Percentiles rank a stretch among this genome's conserved stretches.
Conservation (phyloP, 2,329 filamentous ascomycete species). For the Lachnellula occidentalis region DNA sequence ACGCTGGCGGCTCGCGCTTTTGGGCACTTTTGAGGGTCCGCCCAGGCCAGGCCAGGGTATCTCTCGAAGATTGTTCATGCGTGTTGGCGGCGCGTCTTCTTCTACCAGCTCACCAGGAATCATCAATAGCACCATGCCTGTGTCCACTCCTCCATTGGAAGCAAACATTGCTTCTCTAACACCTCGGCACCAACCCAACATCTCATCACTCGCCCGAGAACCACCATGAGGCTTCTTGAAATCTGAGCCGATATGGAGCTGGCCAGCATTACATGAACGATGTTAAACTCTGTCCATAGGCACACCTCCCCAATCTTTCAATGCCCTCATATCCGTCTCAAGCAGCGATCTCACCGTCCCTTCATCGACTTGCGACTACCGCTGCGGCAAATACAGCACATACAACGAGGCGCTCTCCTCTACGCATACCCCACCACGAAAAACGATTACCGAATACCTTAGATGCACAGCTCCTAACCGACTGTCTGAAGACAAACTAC, state of each 20-base stretch:
- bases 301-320: conserved; percentile 8
- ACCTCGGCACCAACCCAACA: too few species aligned
- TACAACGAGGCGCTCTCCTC: conserved; percentile 1
- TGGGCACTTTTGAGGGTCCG: too few species aligned
- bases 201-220: too few species aligned
- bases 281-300: conserved; percentile 4
- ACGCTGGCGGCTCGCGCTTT: too few species aligned
- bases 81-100: too few species aligned
- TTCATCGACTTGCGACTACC: conserved; percentile 2
- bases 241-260: neutral
- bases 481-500: neutral
- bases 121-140: too few species aligned
- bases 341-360: conserved; percentile 2
- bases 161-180: too few species aligned
- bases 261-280: neutral
- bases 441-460: neutral
- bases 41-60: too few species aligned
- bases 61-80: too few species aligned
- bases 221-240: neutral
- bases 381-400: neutral
- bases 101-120: too few species aligned
- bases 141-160: too few species aligned
- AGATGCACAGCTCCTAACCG: neutral
- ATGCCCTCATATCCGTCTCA: conserved; percentile 3
- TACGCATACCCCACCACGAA: neutral